Conservation (phyloP, 2,329 filamentous ascomycete species). For the Aureobasidium leucospermi region DNA sequence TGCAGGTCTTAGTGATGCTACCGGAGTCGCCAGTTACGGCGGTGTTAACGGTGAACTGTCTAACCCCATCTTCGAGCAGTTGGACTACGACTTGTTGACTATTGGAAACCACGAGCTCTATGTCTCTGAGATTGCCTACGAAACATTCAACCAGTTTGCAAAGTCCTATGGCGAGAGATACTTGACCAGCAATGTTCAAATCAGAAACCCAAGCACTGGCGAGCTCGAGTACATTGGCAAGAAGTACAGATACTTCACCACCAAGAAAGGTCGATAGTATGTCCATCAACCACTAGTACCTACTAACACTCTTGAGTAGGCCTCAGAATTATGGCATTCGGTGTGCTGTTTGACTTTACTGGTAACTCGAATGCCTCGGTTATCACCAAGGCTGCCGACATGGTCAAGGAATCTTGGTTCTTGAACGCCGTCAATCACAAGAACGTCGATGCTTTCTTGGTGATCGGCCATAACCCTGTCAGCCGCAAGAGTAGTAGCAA, state of each 20-base stretch:
- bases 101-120: constrained; percentile 62
- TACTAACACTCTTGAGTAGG: constrained; percentile 19
- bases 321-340: constrained; percentile 47
- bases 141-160: constrained; percentile 53
- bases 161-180: constrained; percentile 50
- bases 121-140: constrained; percentile 53
- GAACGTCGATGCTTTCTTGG: constrained; percentile 56
- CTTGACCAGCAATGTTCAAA: constrained; percentile 48
- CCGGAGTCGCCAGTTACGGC: constrained; percentile 21
- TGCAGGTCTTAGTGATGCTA: constrained; percentile 55
- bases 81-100: constrained; percentile 48
- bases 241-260: constrained; percentile 45
- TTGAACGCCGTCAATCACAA: constrained; percentile 47
- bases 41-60: constrained; percentile 49
- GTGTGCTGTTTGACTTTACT: constrained; percentile 42
- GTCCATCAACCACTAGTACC: not conserved
- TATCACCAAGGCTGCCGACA: constrained; percentile 47
- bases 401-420: constrained; percentile 54
- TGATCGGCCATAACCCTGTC: constrained; percentile 57
- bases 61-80: constrained; percentile 44
- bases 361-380: constrained; percentile 56
- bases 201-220: constrained; percentile 37
- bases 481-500: constrained; percentile 37
- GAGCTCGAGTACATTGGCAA: constrained; percentile 40
- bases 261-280: constrained; percentile 32